These are phyloP conservation scores for Tylopilus subfusipes DNA, from an alignment of 768 basidiomycete species.

Conservation along the genomic window DNA sequence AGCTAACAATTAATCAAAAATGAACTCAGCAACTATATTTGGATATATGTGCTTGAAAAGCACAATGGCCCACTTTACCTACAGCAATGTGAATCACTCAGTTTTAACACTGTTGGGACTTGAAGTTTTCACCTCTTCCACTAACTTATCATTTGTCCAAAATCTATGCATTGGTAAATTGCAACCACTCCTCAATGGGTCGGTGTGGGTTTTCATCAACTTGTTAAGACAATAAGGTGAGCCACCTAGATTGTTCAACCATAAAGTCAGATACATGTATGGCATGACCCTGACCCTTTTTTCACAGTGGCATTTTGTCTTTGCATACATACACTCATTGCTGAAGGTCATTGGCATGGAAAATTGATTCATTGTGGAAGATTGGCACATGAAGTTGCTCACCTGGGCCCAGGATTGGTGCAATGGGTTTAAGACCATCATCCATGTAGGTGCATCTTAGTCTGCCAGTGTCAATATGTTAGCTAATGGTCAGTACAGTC, in stretches of 20 bases:
- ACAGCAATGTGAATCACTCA: not conserved
- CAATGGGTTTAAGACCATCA: not conserved
- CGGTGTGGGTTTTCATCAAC: not conserved
- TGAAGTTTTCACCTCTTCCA: not conserved
- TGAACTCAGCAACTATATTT: not conserved
- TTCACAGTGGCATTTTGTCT: conserved; percentile 12
- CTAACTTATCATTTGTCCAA: not conserved
- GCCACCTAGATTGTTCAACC: conserved; percentile 30
- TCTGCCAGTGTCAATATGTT: no score
- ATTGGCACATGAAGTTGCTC: not conserved
- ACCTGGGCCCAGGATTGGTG: not conserved
- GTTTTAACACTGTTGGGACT: no score
- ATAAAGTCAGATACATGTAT: conserved; percentile 44
- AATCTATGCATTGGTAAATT: not conserved
- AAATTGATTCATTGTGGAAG: conserved; percentile 21
- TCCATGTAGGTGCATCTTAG: not conserved
- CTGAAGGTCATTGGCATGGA: conserved; percentile 21
- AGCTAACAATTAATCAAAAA: conserved; percentile 22
- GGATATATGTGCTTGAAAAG: not conserved
- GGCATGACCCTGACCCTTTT: conserved; percentile 33
- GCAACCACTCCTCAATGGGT: not conserved
- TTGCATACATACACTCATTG: not conserved
- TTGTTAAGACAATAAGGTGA: conserved; percentile 14
- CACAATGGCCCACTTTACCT: conserved; percentile 28
- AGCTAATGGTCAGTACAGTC: no score